Conservation (phyloP, 345 rosid genomes). For the Clausena lansium region DNA sequence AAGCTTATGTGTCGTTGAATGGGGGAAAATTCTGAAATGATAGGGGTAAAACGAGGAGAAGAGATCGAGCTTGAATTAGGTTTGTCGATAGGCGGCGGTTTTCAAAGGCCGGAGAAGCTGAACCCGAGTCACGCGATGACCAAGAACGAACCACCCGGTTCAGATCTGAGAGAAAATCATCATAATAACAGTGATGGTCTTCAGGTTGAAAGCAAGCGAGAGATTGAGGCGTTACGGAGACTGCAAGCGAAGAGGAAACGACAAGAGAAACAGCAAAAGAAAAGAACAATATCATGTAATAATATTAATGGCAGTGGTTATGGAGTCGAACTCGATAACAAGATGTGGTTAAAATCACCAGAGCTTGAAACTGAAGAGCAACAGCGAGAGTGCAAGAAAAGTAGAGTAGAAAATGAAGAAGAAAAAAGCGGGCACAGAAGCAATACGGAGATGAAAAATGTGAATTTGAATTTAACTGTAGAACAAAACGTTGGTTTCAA, state of each 20-base stretch:
- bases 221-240: slow-evolving; percentile 37
- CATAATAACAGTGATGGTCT: not conserved
- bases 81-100: slow-evolving; percentile 56
- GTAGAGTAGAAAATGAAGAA: not conserved
- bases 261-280: slow-evolving; percentile 38
- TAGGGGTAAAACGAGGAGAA: slow-evolving; percentile 28
- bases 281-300: not conserved
- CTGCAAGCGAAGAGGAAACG: slow-evolving; percentile 49
- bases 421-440: not conserved
- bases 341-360: slow-evolving; percentile 8
- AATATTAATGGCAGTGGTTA: not conserved
- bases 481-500: not conserved
- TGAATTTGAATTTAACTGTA: not conserved
- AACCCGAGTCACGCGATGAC: slow-evolving; percentile 4
- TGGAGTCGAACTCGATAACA: not conserved
- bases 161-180: too few relatives aligned
- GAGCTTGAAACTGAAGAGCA: not conserved
- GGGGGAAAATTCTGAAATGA: slow-evolving; percentile 25
- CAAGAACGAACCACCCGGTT: slow-evolving; percentile 10
- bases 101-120: slow-evolving; percentile 28
- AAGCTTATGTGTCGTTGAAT: not conserved
- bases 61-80: slow-evolving; percentile 60
- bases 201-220: slow-evolving; percentile 25
- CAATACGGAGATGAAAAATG: not conserved
- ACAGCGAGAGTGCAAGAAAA: not conserved